These are phyloP conservation scores for Colletotrichum navitas DNA, from an alignment of 2,329 filamentous ascomycete species.

Conservation along the genomic window DNA sequence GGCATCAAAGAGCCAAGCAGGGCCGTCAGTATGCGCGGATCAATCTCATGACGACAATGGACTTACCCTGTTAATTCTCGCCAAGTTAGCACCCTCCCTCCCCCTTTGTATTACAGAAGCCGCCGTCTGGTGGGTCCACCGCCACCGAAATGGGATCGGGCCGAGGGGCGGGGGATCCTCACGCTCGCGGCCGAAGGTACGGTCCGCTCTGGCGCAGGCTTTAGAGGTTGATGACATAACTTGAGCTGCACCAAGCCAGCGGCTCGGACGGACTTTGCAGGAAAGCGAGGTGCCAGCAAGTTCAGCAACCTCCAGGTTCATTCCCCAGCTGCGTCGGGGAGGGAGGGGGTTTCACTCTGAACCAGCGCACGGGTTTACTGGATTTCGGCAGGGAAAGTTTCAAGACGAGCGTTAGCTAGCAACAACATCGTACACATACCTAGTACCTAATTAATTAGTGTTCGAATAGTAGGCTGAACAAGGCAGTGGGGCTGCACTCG, in stretches of 20 bases:
- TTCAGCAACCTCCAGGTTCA: too few relatives aligned
- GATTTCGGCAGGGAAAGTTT: not conserved
- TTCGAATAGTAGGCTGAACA: not conserved
- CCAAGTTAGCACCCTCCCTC: not conserved
- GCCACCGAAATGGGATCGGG: not conserved
- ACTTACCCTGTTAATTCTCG: not conserved
- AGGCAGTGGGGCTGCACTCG: not conserved
- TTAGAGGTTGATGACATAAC: not conserved
- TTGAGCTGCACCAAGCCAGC: not conserved
- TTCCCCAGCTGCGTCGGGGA: not conserved
- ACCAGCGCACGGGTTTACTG: not conserved
- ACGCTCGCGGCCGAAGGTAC: not conserved
- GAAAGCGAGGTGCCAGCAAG: not conserved
- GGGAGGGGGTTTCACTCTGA: not conserved
- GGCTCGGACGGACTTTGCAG: not conserved
- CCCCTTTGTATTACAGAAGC: not conserved
- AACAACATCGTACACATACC: too few relatives aligned
- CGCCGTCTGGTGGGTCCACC: not conserved
- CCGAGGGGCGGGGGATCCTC: too few relatives aligned
- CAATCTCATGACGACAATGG: slow-evolving; percentile 49
- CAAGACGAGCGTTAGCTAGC: not conserved
- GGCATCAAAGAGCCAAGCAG: not conserved
- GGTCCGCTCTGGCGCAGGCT: not conserved
- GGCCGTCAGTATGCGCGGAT: slow-evolving; percentile 62
- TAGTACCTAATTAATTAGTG: not conserved